Evolutionary conservation across 768 basidiomycete genomes (phyloP), one percentile per base, ranked within the genome.

Genomic region (Vishniacozyma victoriae): DNA sequence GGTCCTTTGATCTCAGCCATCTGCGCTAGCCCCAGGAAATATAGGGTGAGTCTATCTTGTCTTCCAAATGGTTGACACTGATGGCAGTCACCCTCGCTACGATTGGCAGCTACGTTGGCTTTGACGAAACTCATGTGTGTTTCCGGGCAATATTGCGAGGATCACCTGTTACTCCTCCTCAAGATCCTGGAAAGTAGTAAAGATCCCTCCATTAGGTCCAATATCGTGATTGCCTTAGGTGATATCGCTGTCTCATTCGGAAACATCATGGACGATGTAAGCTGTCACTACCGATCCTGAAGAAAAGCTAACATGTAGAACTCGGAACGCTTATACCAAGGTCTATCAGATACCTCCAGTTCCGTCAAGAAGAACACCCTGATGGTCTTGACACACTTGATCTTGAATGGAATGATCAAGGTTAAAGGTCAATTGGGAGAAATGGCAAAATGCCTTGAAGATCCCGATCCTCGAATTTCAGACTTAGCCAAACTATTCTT

Each of bases 361-460:
- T 80, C 85, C 33, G 93, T 99, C 55, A 99, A 97, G 82, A 97
- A 97, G 78, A 97, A 97, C 74, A 95, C 93, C 27, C 79, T 99
- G 37, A 97, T 97, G 93, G 95, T 97, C 24, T 77, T 97, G 47
- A 93, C 91, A 11, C 90, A 96, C 70, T 75, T 99, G 52, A 97
- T 97, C 66, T 75, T 99, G 53, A 96, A 96, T 62, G 93, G 93
- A 2, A 96, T 97, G 95, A 87, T 99, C 78, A 99, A 97, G 73
- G 92, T 97, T 59, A 97, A 99, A 74, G 95, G 95, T 1, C 93
- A 99, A 69, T 77, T 99, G 5, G 95, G 95, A 15, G 95, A 99
- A 77, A 97, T 99, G 93, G 95, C 93, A n/a, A 97, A 99, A 73
- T 97, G 95, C 68, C 74, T 97, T 5, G 91, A 96, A 74, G 93